Evolutionary conservation across 306 rosid species (phyloP).

Genomic region (Dalbergia oliveri): DNA sequence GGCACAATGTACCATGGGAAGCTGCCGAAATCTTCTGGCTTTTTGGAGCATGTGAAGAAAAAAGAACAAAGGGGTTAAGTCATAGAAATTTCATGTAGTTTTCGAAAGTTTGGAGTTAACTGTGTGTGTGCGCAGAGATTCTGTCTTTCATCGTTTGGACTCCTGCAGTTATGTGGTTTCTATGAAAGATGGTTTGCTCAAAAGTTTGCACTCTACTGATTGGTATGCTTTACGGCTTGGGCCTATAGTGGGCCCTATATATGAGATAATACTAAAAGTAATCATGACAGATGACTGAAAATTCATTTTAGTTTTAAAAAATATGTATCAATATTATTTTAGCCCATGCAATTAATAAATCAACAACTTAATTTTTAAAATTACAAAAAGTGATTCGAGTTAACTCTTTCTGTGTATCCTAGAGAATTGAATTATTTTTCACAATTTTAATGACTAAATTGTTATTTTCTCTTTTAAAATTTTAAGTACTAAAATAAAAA

Average conservation of each 20-base stretch:
- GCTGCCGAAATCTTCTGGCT: slow-evolving; percentile 40
- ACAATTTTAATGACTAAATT: too few relatives aligned
- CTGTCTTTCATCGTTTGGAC: slow-evolving; percentile 37
- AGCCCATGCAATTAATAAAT: too few relatives aligned
- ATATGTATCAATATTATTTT: too few relatives aligned
- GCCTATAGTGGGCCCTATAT: background rate
- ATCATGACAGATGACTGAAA: too few relatives aligned
- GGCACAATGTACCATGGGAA: slow-evolving; percentile 33
- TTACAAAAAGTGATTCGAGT: too few relatives aligned
- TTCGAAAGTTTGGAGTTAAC: slow-evolving; percentile 49
- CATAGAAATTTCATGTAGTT: slow-evolving; percentile 56
- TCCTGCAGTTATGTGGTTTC: slow-evolving; percentile 44
- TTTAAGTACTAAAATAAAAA: too few relatives aligned
- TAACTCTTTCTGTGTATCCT: too few relatives aligned
- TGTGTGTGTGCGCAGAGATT: slow-evolving; percentile 30
- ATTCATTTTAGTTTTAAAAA: too few relatives aligned
- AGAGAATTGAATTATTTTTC: too few relatives aligned
- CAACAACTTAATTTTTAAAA: too few relatives aligned
- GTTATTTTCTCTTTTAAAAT: too few relatives aligned
- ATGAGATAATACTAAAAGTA: background rate
- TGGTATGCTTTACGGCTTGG: background rate
- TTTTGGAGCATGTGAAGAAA: slow-evolving; percentile 39
- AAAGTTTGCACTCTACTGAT: slow-evolving; percentile 8
- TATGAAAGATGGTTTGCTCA: slow-evolving; percentile 37
- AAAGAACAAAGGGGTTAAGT: slow-evolving; percentile 36